Percentiles rank a stretch among this genome's conserved stretches.
Evolutionary conservation across 208 protist species (phyloP).

Genomic region (Trypanosoma mega): DNA sequence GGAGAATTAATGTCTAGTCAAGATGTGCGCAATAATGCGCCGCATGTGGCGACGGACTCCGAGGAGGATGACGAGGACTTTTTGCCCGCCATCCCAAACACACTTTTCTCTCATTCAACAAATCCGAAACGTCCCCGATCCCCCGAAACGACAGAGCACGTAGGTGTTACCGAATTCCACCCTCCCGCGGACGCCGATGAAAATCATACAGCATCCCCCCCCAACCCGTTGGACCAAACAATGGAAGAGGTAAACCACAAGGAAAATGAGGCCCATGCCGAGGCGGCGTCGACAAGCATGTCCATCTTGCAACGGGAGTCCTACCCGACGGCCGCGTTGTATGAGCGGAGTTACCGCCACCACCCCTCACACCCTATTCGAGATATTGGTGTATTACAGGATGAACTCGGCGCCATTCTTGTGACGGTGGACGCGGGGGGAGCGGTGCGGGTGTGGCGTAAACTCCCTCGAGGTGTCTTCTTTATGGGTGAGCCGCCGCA

Average conservation of each 20-base stretch:
- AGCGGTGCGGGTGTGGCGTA: slow-evolving; percentile 63
- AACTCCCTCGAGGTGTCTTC: slow-evolving; percentile 65
- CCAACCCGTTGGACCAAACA: not conserved
- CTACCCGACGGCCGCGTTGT: slow-evolving; percentile 43
- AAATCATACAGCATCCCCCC: not conserved
- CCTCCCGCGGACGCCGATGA: too few relatives aligned
- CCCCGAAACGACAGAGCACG: too few relatives aligned
- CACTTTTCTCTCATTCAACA: not conserved
- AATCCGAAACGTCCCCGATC: not conserved
- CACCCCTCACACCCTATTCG: slow-evolving; percentile 23
- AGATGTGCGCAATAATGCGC: not conserved
- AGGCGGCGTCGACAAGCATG: slow-evolving; percentile 3
- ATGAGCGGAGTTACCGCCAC: slow-evolving; percentile 70
- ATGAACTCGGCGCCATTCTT: slow-evolving; percentile 53
- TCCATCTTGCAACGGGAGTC: slow-evolving; percentile 22
- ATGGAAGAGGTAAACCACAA: not conserved
- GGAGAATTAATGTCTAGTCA: not conserved
- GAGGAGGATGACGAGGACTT: slow-evolving; percentile 68
- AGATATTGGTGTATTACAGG: slow-evolving; percentile 44
- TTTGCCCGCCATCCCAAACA: slow-evolving; percentile 42
- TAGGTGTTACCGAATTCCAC: too few relatives aligned
- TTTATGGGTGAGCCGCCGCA: slow-evolving; percentile 54
- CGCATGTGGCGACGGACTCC: too few relatives aligned
- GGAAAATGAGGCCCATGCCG: not conserved
- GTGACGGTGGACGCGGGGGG: slow-evolving; percentile 48